Base-by-base conservation (phyloP, 331 rosid genomes). In the Pyracantha coccinea region DNA sequence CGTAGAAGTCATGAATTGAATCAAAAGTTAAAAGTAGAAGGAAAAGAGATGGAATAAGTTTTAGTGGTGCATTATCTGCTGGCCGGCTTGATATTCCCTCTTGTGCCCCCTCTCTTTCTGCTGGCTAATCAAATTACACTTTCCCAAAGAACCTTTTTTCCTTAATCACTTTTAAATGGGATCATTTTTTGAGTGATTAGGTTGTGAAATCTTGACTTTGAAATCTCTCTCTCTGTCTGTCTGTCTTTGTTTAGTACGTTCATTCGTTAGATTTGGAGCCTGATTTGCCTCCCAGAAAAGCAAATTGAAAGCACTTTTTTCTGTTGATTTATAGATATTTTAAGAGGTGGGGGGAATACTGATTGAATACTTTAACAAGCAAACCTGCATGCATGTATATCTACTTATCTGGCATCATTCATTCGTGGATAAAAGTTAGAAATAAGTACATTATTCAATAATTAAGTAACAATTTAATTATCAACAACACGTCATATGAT, bases 21-120 rank as follows among this genome's bases (percentile, higher is more conserved):
- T 89, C 69, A 69, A 89, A 89, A 87, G 90, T 71, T 59, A 7
- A 73, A 73, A 58, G 82, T 75, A 50, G 81, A 77, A 80, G 80
- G 60, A 59, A 65, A 73, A 62, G 29, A 61, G 65, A n/a, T 13
- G 79, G 89, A 84, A 88, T 84, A 88, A 69, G 66, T 79, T 72
- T 55, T 87, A 80, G 78, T 82, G 78, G 69, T 66, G 72, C 75
- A 80, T 76, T 55, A 68, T 78, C 32, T 41, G 59, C 69, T 59
- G 77, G 59, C 69, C 41, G 77, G 35, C 6, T 4, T 32, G n/a
- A 65, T 65, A 19, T 57, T 77, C 59, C 6, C 61, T 61, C 53
- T 20, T 29, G 41, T 15, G 6, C 9, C 23, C 41, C 41, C 12
- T 41, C 69, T 75, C 64, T 77, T 45, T 55, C 72, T 6, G 55